phyloP scores from a whole-genome alignment of 352 stramenopile species.

The Phytophthora cactorum region DNA sequence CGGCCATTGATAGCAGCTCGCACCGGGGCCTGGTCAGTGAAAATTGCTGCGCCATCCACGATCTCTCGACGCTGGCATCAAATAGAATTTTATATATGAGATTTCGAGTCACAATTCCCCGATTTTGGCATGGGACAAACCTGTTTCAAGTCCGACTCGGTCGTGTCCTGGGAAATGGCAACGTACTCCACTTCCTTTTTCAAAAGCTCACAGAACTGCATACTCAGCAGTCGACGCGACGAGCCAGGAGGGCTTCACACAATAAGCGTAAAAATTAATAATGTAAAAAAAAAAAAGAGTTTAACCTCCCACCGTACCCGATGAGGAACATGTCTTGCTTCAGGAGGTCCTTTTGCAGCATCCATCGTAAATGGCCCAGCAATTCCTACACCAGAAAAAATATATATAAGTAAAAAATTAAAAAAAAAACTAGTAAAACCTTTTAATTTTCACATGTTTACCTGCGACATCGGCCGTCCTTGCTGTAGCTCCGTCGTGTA shows the following conservation, averaged over 20 bases:
- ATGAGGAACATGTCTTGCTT: constrained; percentile 91
- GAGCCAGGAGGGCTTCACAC: constrained; percentile 66
- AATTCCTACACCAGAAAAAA: constrained; percentile 23
- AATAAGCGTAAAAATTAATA: not conserved
- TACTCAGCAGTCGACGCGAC: constrained; percentile 71
- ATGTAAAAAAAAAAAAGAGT: too few species aligned
- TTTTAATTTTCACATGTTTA: constrained; percentile 4
- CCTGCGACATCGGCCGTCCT: constrained; percentile 52
- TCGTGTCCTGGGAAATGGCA: constrained; percentile 94
- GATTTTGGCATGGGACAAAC: constrained; percentile 22
- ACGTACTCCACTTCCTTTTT: constrained; percentile 91
- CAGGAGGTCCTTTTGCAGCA: constrained; percentile 85
- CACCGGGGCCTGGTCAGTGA: constrained; percentile 93
- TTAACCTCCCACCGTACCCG: constrained; percentile 38
- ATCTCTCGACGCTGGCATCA: constrained; percentile 61
- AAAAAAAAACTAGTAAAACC: not conserved
- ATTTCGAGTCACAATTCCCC: not conserved
- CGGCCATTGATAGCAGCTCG: constrained; percentile 93
- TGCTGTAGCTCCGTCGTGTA: constrained; percentile 50
- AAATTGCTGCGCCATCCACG: constrained; percentile 73
- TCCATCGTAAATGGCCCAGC: constrained; percentile 83
- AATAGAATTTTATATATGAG: not conserved
- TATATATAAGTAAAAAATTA: not conserved
- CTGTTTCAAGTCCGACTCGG: constrained; percentile 93
- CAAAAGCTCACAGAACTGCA: constrained; percentile 88